Evolutionary conservation across 1,284 basidiomycete genomes (phyloP), one percentile per base, ranked within the genome.

Genomic region (Taiwanofungus camphoratus): DNA sequence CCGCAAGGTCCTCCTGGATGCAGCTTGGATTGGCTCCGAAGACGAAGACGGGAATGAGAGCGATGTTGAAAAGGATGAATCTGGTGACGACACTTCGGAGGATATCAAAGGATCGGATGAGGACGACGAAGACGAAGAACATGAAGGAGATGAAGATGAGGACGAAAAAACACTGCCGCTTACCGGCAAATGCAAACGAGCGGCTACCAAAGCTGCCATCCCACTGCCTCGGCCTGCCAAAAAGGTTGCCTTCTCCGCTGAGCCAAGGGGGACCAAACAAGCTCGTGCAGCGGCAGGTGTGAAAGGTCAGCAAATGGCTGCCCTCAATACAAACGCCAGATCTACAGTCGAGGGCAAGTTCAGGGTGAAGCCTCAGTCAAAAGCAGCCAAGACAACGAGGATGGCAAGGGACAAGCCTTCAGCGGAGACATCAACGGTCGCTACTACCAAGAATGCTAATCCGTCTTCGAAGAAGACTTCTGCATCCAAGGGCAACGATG

Each of bases 1-100:
- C 29, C 70, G 87, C 46, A 70, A 71, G 26, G 60, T 70, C 27
- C 68, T 68, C 40, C 60, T 87, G 45, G 81, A 87, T 32, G 70
- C 71, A 41, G 68, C 69, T 39, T 87, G 79, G 72, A 59, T 61
- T 34, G 58, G 52, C 26, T 44, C 58, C 20, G 59, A 58, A 19
- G 56, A 57, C 9, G 55, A 57, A 36, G 59, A 48, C 3, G 62
- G 56, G 1, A 55, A 60, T 15, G 61, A 61, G 12, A 59, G 53
- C 2, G 58, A 52, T 2, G 56, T 53, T 24, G 60, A 58, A 29
- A 58, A 58, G 19, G 61, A 55, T 12, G 54, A 56, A 2, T 63
- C 60, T 29, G 61, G 61, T 5, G 67, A 62, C 15, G 63, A 62
- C 3, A 64, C 57, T 19, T 65, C 59, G 4, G 63, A 61, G 19